phyloP scores from a whole-genome alignment of 2,329 filamentous ascomycete genomes.

The Fusarium equiseti region DNA sequence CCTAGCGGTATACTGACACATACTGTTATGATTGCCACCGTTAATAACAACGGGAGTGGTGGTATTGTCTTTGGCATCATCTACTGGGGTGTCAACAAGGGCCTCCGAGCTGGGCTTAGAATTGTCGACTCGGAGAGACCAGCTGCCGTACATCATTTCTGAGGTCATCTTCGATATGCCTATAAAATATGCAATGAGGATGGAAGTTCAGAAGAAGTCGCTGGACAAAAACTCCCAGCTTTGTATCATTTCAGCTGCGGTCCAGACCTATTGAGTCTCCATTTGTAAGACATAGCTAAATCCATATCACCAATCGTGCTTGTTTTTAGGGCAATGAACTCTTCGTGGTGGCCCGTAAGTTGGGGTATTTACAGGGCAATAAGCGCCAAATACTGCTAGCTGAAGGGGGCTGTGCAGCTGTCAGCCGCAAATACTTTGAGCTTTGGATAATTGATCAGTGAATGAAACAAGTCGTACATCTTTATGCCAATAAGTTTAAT shows the following conservation, averaged over 20 bases:
- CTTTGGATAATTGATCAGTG: rapidly evolving
- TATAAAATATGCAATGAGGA: not conserved
- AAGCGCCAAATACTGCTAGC: not conserved
- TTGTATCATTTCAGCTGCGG: too few species aligned
- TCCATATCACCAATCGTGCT: too few species aligned
- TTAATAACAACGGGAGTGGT: not conserved
- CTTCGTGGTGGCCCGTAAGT: too few species aligned
- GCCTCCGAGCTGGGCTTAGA: not conserved
- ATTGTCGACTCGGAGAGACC: not conserved
- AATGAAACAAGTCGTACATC: not conserved
- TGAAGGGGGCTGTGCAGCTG: not conserved
- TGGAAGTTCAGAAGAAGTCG: not conserved
- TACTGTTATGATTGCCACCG: not conserved
- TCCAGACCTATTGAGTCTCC: too few species aligned
- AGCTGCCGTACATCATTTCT: not conserved
- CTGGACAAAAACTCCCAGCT: not conserved
- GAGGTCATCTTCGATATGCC: not conserved
- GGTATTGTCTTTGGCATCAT: not conserved
- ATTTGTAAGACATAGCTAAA: too few species aligned
- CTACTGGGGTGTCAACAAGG: not conserved
- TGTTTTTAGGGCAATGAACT: not conserved
- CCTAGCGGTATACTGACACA: not conserved
- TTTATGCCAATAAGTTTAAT: not conserved
- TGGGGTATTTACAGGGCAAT: not conserved
- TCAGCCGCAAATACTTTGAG: not conserved